These are phyloP conservation scores for Naganishia onofrii DNA, from an alignment of 768 basidiomycete species.

Conservation along the genomic window DNA sequence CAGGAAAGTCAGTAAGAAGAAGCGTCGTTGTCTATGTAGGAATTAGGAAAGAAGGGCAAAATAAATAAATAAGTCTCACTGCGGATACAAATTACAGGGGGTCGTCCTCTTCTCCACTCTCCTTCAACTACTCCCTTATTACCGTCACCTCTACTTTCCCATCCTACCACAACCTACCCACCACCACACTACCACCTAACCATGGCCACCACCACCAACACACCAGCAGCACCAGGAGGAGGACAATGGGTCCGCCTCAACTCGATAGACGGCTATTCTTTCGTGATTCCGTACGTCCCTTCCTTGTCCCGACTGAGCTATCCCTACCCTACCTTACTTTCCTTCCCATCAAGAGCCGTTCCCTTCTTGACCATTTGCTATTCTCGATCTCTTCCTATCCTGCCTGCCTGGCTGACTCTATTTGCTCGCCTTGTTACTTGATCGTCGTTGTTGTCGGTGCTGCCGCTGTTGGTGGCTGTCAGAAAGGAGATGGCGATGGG, in stretches of 20 bases:
- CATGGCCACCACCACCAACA: neutral
- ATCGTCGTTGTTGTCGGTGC: neutral
- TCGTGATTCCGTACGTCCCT: constrained; percentile 63
- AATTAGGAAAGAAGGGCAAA: too few relatives aligned
- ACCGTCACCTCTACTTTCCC: neutral
- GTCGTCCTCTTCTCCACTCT: too few relatives aligned
- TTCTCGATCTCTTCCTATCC: too few relatives aligned
- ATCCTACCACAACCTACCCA: too few relatives aligned
- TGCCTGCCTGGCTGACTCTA: too few relatives aligned
- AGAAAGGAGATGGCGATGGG: constrained; percentile 63
- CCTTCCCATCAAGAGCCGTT: too few relatives aligned
- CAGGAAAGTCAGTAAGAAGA: too few relatives aligned
- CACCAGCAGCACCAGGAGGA: neutral
- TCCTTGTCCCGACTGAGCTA: neutral
- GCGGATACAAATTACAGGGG: constrained; percentile 1
- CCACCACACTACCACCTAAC: neutral
- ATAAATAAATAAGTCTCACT: constrained; percentile 4
- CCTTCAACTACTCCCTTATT: too few relatives aligned
- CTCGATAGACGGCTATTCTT: constrained; percentile 69
- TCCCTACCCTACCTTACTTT: too few relatives aligned
- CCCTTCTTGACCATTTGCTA: neutral
- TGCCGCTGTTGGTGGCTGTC: neutral
- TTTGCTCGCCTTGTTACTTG: too few relatives aligned
- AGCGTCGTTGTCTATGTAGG: too few relatives aligned
- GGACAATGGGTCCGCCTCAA: constrained; percentile 28